Conservation (phyloP, 2,329 filamentous ascomycete species). For the Botryosphaeria dothidea region DNA sequence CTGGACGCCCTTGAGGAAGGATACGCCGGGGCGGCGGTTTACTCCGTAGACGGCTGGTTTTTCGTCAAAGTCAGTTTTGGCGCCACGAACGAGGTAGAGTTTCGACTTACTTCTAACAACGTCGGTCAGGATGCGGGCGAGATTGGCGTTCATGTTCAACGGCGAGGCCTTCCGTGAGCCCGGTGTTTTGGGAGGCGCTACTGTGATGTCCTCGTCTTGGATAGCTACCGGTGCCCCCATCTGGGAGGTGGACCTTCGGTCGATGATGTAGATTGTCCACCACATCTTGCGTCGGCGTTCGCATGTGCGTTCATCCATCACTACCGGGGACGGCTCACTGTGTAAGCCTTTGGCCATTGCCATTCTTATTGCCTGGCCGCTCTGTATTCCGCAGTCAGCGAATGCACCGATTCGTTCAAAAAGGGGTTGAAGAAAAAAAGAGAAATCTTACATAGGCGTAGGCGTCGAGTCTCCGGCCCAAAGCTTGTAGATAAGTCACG, state of each 20-base stretch:
- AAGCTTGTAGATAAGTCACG: background rate
- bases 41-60: slow-evolving; percentile 25
- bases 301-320: slow-evolving; percentile 37
- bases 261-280: slow-evolving; percentile 54
- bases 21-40: slow-evolving; percentile 22
- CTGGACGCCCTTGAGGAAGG: slow-evolving; percentile 26
- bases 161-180: background rate
- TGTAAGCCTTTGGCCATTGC: slow-evolving; percentile 51
- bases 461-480: background rate
- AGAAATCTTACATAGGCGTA: background rate
- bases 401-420: slow-evolving; percentile 2
- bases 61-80: background rate
- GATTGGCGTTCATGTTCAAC: background rate
- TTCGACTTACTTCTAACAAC: background rate
- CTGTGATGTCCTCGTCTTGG: slow-evolving; percentile 48
- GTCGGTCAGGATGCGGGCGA: background rate
- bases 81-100: background rate
- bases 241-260: slow-evolving; percentile 51
- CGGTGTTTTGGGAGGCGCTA: background rate
- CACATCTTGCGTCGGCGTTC: slow-evolving; percentile 50
- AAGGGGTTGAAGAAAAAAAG: no score
- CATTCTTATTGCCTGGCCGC: slow-evolving; percentile 50
- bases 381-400: slow-evolving; percentile 27
- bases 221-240: slow-evolving; percentile 51
- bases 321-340: slow-evolving; percentile 44